These are phyloP conservation scores for Nicotiana tomentosiformis DNA, from an alignment of 257 asterid species.

Conservation along the genomic window DNA sequence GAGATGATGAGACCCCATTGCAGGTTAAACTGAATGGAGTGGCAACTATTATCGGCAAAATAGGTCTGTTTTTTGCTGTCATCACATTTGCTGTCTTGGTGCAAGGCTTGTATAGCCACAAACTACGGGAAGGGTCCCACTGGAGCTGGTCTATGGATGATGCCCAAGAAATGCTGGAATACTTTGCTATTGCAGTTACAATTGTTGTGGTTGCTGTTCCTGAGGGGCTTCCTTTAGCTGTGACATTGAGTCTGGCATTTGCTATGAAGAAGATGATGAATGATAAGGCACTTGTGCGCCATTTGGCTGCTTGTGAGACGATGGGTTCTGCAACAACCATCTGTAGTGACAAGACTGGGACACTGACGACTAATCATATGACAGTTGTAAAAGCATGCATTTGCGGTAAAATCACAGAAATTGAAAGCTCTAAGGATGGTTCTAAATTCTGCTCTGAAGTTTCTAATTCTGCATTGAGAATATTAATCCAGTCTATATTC, in stretches of 20 bases:
- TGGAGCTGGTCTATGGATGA: constrained; percentile 77
- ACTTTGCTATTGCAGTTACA: constrained; percentile 89
- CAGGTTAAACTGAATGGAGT: constrained; percentile 88
- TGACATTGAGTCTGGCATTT: constrained; percentile 87
- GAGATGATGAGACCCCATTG: constrained; percentile 91
- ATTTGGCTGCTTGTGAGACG: constrained; percentile 92
- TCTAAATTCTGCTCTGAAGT: constrained; percentile 46
- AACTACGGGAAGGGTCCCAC: constrained; percentile 41
- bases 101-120: constrained; percentile 60
- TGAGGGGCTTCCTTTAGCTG: constrained; percentile 93
- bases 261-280: constrained; percentile 98
- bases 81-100: constrained; percentile 79
- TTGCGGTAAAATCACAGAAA: constrained; percentile 45
- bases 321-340: constrained; percentile 96
- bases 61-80: constrained; percentile 82
- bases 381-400: constrained; percentile 73
- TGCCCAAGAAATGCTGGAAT: constrained; percentile 75
- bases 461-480: constrained; percentile 39
- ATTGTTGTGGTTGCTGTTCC: constrained; percentile 97
- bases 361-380: constrained; percentile 80
- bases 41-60: constrained; percentile 82
- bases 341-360: constrained; percentile 95
- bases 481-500: constrained; percentile 59
- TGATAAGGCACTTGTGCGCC: constrained; percentile 88
- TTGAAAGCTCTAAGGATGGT: constrained; percentile 28